Evolutionary conservation across 345 rosid species (phyloP).

Genomic region (Garcia nutans): DNA sequence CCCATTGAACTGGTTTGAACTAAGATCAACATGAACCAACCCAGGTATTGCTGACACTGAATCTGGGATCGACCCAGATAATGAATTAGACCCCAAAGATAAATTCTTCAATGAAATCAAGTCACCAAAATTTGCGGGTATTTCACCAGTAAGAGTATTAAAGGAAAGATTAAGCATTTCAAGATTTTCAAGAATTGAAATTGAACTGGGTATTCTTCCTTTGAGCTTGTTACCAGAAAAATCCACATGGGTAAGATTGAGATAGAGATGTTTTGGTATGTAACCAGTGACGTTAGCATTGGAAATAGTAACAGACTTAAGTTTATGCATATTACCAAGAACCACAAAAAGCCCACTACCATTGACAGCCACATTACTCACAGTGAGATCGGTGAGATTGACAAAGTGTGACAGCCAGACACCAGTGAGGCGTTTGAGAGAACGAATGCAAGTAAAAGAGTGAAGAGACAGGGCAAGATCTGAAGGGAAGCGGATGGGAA

Average conservation of each 20-base stretch:
- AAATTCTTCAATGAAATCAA: conserved; percentile 63
- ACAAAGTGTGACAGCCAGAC: conserved; percentile 61
- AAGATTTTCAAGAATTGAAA: conserved; percentile 64
- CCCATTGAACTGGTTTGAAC: conserved; percentile 85
- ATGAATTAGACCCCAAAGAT: conserved; percentile 67
- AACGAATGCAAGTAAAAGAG: conserved; percentile 59
- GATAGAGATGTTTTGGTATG: conserved; percentile 51
- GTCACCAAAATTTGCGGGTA: conserved; percentile 67
- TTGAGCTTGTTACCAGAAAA: conserved; percentile 67
- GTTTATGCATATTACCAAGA: conserved; percentile 61
- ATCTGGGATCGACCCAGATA: conserved; percentile 81
- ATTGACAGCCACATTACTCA: conserved; percentile 52
- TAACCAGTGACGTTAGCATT: conserved; percentile 65
- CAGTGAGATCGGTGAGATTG: conserved; percentile 80
- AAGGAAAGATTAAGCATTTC: conserved; percentile 57
- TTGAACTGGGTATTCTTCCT: conserved; percentile 69
- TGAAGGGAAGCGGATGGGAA: conserved; percentile 60
- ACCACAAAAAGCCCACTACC: conserved; percentile 75
- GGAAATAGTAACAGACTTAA: conserved; percentile 60
- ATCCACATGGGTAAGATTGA: conserved; percentile 69
- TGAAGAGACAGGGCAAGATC: conserved; percentile 60
- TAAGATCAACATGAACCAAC: conserved; percentile 73
- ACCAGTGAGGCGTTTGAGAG: conserved; percentile 66
- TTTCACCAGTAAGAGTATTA: conserved; percentile 60
- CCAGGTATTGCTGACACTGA: conserved; percentile 74